Conservation (phyloP, 768 basidiomycete species). For the Coprinellus micaceus region DNA sequence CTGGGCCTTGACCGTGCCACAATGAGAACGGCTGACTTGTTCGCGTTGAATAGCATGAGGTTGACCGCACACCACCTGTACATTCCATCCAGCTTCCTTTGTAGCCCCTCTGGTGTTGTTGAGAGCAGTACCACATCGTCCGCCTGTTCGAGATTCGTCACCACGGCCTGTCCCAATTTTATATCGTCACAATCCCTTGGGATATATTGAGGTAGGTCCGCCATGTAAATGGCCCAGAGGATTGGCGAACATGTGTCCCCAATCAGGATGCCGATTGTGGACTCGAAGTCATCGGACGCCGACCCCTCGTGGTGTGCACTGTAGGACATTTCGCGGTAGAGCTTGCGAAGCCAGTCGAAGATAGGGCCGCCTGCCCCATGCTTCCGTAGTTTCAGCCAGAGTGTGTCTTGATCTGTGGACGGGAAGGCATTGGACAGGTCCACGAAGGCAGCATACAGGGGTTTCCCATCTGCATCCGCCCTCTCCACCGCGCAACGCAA, state of each 20-base stretch:
- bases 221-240: conserved; percentile 25
- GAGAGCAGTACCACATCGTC: too few species aligned
- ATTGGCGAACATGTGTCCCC: too few species aligned
- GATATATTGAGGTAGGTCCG: too few species aligned
- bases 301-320: conserved; percentile 13
- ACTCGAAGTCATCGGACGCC: conserved; percentile 15
- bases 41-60: conserved; percentile 16
- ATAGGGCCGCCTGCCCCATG: conserved; percentile 21
- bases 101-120: too few species aligned
- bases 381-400: conserved; percentile 26
- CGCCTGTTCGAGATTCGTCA: too few species aligned
- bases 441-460: conserved; percentile 19
- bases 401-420: conserved; percentile 24
- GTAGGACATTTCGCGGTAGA: conserved; percentile 22
- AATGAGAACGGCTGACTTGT: conserved; percentile 19
- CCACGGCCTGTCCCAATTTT: too few species aligned
- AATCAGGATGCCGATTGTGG: conserved; percentile 21
- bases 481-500: conserved; percentile 20
- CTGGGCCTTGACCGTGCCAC: conserved; percentile 5
- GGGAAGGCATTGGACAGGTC: conserved; percentile 34
- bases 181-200: too few species aligned
- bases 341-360: conserved; percentile 25
- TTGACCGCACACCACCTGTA: too few species aligned
- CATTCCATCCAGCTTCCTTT: too few species aligned
- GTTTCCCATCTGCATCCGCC: conserved; percentile 13